Percentiles rank a stretch among this genome's conserved stretches.
Evolutionary conservation across 495 filamentous ascomycete species (phyloP).

Genomic region (Paragyromitra xinjiangensis): DNA sequence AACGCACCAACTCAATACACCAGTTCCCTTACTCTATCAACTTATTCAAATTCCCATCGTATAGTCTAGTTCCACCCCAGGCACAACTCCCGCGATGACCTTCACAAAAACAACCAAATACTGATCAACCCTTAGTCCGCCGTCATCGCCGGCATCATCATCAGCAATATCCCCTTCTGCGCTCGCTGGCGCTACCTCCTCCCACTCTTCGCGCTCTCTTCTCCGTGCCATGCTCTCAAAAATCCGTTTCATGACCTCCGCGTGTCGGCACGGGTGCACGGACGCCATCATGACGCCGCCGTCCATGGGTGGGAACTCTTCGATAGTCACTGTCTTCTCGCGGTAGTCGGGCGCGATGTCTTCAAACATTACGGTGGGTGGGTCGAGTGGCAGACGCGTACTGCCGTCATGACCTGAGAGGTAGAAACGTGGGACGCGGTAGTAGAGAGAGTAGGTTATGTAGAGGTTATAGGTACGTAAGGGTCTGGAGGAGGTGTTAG

Average conservation of each 20-base stretch:
- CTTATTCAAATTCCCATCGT: constrained; percentile 84
- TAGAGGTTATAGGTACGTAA: constrained; percentile 95
- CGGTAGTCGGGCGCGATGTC: constrained; percentile 99
- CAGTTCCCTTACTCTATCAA: neutral
- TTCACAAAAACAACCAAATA: constrained; percentile 98
- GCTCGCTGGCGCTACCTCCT: constrained; percentile 67
- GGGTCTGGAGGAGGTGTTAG: constrained; percentile 64
- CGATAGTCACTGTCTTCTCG: constrained; percentile 98
- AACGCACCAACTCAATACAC: constrained; percentile 27
- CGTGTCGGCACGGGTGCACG: constrained; percentile 92
- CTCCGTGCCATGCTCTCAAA: constrained; percentile 91
- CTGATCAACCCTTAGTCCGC: constrained; percentile 84
- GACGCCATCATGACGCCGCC: constrained; percentile 89
- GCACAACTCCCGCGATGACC: constrained; percentile 97
- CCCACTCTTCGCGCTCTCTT: constrained; percentile 71
- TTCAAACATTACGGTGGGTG: constrained; percentile 95
- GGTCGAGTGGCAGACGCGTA: constrained; percentile 81
- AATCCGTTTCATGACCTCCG: constrained; percentile 96
- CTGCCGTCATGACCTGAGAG: constrained; percentile 80
- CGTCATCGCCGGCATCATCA: constrained; percentile 61
- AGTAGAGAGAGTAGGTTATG: constrained; percentile 96
- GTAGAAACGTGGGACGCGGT: constrained; percentile 94
- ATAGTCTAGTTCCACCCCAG: constrained; percentile 97
- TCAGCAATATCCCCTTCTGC: constrained; percentile 60
- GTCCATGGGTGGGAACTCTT: constrained; percentile 74